phyloP scores from a whole-genome alignment of 2,329 filamentous ascomycete genomes.

The Neoascochyta sp. region DNA sequence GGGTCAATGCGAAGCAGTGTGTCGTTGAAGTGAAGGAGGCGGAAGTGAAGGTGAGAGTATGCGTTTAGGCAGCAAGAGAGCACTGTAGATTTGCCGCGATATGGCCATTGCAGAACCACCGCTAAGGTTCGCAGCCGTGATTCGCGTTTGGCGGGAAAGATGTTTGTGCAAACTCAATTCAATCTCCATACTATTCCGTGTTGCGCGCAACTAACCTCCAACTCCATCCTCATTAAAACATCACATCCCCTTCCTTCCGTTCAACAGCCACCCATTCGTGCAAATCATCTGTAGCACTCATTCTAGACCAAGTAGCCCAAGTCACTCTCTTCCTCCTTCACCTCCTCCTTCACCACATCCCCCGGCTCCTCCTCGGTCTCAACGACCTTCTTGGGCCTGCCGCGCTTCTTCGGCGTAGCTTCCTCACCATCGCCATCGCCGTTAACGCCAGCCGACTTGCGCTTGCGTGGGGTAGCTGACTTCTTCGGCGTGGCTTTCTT shows the following conservation, averaged over 20 bases:
- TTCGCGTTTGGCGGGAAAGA: no score
- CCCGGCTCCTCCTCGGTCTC: conserved; percentile 2
- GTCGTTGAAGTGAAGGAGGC: neutral
- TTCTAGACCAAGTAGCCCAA: no score
- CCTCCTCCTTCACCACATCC: neutral
- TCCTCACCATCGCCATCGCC: conserved; percentile 3
- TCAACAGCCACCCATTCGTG: no score
- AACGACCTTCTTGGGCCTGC: conserved; percentile 4
- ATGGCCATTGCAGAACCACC: neutral
- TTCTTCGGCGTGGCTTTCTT: conserved; percentile 6
- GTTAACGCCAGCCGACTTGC: conserved; percentile 11
- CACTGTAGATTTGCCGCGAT: neutral
- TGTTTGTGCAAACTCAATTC: no score
- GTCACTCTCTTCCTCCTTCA: neutral
- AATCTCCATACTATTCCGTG: no score
- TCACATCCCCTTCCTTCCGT: neutral
- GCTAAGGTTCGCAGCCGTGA: no score
- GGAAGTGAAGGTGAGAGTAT: conserved; percentile 1
- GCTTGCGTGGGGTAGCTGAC: conserved; percentile 14
- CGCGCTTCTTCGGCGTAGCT: conserved; percentile 5
- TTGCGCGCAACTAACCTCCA: neutral
- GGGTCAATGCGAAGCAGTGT: neutral
- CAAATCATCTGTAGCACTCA: neutral
- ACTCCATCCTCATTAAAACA: neutral
- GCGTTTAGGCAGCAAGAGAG: neutral